phyloP scores from a whole-genome alignment of 2,329 filamentous ascomycete genomes.

The Botrytis aclada region DNA sequence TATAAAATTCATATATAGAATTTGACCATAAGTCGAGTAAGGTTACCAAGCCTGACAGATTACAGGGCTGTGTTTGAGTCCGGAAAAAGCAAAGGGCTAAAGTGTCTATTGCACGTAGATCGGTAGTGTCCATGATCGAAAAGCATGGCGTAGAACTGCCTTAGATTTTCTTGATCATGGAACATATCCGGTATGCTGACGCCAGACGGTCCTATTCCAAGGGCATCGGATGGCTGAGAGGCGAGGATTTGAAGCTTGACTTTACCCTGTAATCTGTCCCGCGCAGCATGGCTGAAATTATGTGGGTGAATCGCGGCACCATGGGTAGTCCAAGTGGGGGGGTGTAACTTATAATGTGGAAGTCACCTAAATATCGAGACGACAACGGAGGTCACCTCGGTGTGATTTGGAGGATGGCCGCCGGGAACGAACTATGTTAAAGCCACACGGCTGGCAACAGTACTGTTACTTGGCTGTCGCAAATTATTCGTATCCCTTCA shows the following conservation, averaged over 20 bases:
- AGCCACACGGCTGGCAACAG: constrained; percentile 7
- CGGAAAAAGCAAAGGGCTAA: not conserved
- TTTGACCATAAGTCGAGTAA: not conserved
- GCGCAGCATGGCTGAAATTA: constrained; percentile 2
- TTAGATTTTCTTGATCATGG: not conserved
- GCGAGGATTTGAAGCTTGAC: constrained; percentile 6
- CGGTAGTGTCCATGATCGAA: not conserved
- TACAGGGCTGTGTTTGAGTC: not conserved
- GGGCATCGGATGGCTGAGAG: constrained; percentile 2
- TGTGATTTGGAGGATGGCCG: constrained; percentile 1
- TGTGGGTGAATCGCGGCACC: constrained; percentile 14
- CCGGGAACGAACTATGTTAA: constrained; percentile 4
- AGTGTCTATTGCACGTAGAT: not conserved
- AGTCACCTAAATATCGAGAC: not conserved
- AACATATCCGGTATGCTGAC: constrained; percentile 9
- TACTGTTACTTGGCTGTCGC: not conserved
- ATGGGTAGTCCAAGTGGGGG: constrained; percentile 6
- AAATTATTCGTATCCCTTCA: not conserved
- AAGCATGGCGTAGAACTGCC: not conserved
- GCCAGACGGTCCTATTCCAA: not conserved
- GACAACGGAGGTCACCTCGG: constrained; percentile 9
- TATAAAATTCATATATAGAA: not conserved
- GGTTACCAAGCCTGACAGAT: not conserved
- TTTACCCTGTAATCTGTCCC: constrained; percentile 3
- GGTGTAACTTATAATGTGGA: not conserved